Percentiles rank a stretch among this genome's conserved stretches.
Conservation (phyloP, 129 eudicot genomes). For the Artemisia tridentata region DNA sequence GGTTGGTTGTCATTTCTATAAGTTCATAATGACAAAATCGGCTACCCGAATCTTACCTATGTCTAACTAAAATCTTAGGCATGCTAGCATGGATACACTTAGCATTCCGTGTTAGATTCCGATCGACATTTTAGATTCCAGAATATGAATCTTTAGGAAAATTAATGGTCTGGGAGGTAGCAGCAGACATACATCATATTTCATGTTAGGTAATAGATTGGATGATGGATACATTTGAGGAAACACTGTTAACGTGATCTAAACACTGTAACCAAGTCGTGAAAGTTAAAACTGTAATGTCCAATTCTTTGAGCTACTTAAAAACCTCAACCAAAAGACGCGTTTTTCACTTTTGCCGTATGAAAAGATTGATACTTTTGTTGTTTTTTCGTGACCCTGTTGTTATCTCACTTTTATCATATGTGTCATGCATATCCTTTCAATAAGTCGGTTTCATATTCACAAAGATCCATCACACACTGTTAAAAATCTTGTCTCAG, state of each 20-base stretch:
- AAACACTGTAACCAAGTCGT: not conserved
- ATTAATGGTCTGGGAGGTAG: not conserved
- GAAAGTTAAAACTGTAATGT: not conserved
- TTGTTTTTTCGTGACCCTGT: not conserved
- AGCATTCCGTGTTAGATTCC: constrained; percentile 6
- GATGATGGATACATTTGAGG: not conserved
- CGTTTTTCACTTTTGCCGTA: too few relatives aligned
- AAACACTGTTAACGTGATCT: not conserved
- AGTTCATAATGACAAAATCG: not conserved
- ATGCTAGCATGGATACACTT: not conserved
- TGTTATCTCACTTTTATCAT: not conserved
- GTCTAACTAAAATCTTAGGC: constrained; percentile 1
- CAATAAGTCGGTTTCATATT: too few relatives aligned
- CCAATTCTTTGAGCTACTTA: not conserved
- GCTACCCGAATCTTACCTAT: constrained; percentile 1
- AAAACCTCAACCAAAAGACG: not conserved
- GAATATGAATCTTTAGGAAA: constrained; percentile 6
- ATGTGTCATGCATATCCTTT: too few relatives aligned
- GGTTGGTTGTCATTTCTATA: too few relatives aligned
- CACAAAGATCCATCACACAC: too few relatives aligned
- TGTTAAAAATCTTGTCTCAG: not conserved
- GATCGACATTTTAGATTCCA: not conserved
- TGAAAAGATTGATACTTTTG: too few relatives aligned
- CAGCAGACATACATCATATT: not conserved
- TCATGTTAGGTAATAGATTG: not conserved